Conservation (phyloP, 1,284 basidiomycete genomes). For the Violaceomyces palustris region DNA sequence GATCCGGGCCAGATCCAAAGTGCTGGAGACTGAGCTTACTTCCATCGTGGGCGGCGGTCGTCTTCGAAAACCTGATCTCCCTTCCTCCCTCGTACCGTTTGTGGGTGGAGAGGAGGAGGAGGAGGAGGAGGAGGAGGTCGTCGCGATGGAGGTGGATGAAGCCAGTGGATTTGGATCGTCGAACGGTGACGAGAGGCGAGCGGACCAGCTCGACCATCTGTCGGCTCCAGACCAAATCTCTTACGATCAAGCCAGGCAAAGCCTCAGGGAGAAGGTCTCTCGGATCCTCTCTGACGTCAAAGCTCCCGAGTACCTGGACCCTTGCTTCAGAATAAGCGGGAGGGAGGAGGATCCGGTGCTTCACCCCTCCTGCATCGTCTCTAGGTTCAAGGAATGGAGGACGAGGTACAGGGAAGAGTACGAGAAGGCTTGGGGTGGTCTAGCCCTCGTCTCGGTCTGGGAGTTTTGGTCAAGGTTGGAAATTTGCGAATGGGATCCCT, state of each 20-base stretch:
- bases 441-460: constrained; percentile 43
- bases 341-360: constrained; percentile 2
- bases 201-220: constrained; percentile 4
- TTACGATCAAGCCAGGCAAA: constrained; percentile 11
- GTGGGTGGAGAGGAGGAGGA: not conserved
- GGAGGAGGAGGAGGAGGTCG: constrained; percentile 5
- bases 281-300: constrained; percentile 32
- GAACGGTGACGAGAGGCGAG: constrained; percentile 1
- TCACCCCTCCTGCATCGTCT: constrained; percentile 31
- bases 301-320: constrained; percentile 39
- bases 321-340: constrained; percentile 4
- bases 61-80: no score
- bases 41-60: no score
- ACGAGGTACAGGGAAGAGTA: constrained; percentile 36
- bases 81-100: no score
- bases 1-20: constrained; percentile 9
- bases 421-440: constrained; percentile 42
- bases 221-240: constrained; percentile 15
- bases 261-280: constrained; percentile 2
- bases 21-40: constrained; percentile 26
- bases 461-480: constrained; percentile 43
- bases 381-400: constrained; percentile 39
- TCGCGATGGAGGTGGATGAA: not conserved
- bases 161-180: not conserved
- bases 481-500: constrained; percentile 24